These are phyloP conservation scores for Coccomyxa sp. DNA, from an alignment of 139 green algal genomes.

Conservation along the genomic window DNA sequence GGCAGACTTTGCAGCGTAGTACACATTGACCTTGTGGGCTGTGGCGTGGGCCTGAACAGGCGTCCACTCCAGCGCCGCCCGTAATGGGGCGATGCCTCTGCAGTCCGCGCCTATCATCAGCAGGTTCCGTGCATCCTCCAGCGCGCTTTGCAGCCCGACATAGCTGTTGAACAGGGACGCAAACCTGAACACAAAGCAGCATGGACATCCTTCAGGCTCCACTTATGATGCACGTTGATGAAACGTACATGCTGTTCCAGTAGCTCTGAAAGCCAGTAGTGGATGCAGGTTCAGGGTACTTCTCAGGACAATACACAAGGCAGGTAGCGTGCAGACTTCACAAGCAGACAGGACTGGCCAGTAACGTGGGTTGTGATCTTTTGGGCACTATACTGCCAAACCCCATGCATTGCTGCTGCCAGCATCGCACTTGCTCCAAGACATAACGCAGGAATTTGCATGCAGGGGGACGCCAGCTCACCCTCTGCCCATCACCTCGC, in stretches of 20 bases:
- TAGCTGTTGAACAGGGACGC: constrained; percentile 64
- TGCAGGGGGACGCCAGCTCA: not conserved
- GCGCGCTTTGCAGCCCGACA: constrained; percentile 32
- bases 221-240: not conserved
- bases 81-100: constrained; percentile 58
- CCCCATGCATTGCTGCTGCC: not conserved
- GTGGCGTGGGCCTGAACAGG: constrained; percentile 74
- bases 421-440: not conserved
- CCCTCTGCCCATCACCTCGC: constrained; percentile 62
- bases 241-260: not conserved
- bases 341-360: not conserved
- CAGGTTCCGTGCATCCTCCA: constrained; percentile 66
- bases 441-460: not conserved
- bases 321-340: not conserved
- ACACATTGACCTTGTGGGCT: constrained; percentile 29
- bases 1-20: constrained; percentile 37
- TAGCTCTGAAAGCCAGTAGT: not conserved
- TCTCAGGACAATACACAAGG: too few species aligned
- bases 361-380: not conserved
- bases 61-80: constrained; percentile 58
- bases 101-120: constrained; percentile 46
- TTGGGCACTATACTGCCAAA: not conserved
- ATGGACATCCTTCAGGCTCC: too few species aligned
- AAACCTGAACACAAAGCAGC: constrained; percentile 45
- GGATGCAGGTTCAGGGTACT: not conserved